Evolutionary conservation across 1,284 basidiomycete species (phyloP), one percentile per base, ranked within the genome.

Genomic region (Ganoderma leucocontextum): DNA sequence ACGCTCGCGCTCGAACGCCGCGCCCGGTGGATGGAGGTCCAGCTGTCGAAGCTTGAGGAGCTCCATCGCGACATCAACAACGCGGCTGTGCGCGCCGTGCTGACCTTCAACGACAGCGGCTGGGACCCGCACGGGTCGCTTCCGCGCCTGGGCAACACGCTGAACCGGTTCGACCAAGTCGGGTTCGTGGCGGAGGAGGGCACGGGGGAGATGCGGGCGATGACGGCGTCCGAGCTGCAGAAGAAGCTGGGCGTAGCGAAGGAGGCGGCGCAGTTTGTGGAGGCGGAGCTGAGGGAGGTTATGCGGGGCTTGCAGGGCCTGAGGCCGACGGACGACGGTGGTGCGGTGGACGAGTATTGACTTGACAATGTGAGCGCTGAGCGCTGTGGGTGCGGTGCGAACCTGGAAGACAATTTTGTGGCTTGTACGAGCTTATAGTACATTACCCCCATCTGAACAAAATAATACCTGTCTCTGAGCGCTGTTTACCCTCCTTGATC

Each of bases 11-110:
- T 95, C 60, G 93, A 95, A 77, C 90, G 92, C 67, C 90, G 93
- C 19, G 93, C 93, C 22, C 86, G 93, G 57, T 95, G 93, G 93
- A 95, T 95, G 93, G 93, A 95, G 79, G 91, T 93, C 36, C 93
- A 95, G 77, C 80, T 95, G 19, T 92, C 92, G 1, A 94, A 95
- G 78, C 83, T 95, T 55, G 93, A 95, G 78, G 93, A 94, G 75
- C 83, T 95, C 36, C 93, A 95, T 75, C 90, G 92, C 15, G 93
- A 95, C 73, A 94, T 95, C 78, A 95, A 95, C 78, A 92, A 88
- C 1, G 93, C 93, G 6, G 93, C 93, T 6, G 92, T 94, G 36
- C 88, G 91, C 36, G 92, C 93, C 10, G 90, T 94, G 33, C 84
- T 95, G 39, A 86, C 89, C 1, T 91, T 93, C 82, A 95, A 94